Percentiles rank a stretch among this genome's conserved stretches.
Conservation (phyloP, 2,329 filamentous ascomycete species). For the Beauveria asiatica region DNA sequence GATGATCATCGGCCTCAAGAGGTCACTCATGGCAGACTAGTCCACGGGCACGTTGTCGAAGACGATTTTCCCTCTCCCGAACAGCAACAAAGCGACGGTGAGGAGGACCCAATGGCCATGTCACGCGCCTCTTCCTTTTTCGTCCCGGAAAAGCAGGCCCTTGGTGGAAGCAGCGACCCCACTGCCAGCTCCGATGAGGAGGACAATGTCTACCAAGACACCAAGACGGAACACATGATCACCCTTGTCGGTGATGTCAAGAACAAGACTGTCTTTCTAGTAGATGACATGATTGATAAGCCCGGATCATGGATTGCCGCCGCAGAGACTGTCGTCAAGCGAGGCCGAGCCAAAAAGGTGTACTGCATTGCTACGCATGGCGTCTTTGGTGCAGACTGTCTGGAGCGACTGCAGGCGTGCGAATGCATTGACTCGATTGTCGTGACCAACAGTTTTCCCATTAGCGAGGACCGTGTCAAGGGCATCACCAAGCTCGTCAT, state of each 20-base stretch:
- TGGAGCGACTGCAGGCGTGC: conserved; percentile 85
- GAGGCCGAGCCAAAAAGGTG: conserved; percentile 82
- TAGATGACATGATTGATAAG: conserved; percentile 99
- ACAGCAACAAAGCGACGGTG: conserved; percentile 56
- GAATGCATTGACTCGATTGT: conserved; percentile 90
- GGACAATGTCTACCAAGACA: conserved; percentile 76
- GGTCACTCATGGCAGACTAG: conserved; percentile 81
- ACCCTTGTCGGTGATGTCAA: conserved; percentile 94
- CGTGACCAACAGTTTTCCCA: conserved; percentile 95
- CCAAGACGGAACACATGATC: conserved; percentile 84
- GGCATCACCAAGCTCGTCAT: conserved; percentile 77
- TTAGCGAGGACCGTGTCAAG: conserved; percentile 62
- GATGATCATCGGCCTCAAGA: conserved; percentile 77
- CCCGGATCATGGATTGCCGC: conserved; percentile 94
- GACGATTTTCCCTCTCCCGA: conserved; percentile 81
- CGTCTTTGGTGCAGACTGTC: conserved; percentile 80
- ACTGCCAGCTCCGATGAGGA: conserved; percentile 83
- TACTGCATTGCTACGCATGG: conserved; percentile 98
- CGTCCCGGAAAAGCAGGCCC: conserved; percentile 54
- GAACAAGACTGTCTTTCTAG: conserved; percentile 80
- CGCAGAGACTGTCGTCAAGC: conserved; percentile 91
- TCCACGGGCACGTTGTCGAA: conserved; percentile 92
- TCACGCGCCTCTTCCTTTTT: conserved; percentile 76
- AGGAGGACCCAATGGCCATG: conserved; percentile 76
- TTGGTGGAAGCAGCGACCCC: conserved; percentile 79